Evolutionary conservation across 495 filamentous ascomycete species (phyloP).

Genomic region (Cladorrhinum samala): DNA sequence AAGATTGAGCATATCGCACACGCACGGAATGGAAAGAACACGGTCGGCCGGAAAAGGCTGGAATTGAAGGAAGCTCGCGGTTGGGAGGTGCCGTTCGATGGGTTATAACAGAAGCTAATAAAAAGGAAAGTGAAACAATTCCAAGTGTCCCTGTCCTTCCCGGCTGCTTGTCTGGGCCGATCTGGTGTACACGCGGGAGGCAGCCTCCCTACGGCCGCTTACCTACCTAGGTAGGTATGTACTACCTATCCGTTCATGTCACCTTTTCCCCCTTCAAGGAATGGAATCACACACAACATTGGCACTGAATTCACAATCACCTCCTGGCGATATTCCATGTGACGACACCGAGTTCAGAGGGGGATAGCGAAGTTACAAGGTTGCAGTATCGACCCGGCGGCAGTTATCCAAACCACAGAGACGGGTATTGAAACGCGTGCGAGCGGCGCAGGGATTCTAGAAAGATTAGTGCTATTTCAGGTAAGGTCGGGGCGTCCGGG

Average conservation of each 20-base stretch:
- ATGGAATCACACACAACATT: not conserved
- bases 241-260: not conserved
- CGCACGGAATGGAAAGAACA: not conserved
- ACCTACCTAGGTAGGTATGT: not conserved
- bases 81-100: not conserved
- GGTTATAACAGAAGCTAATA: not conserved
- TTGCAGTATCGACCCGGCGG: constrained; percentile 1
- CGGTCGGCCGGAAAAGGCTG: not conserved
- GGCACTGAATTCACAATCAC: not conserved
- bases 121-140: not conserved
- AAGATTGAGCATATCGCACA: not conserved
- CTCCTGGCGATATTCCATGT: not conserved
- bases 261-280: not conserved
- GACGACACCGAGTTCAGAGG: not conserved
- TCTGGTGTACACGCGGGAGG: not conserved
- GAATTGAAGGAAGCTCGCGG: not conserved
- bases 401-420: not conserved
- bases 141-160: not conserved
- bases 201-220: not conserved
- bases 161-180: not conserved
- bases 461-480: constrained; percentile 15
- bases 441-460: constrained; percentile 7
- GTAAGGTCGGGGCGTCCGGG: constrained; percentile 9
- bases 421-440: constrained; percentile 3
- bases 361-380: constrained; percentile 6